Conservation (phyloP, 176 grass and related monocot genomes). For the Lolium multiflorum region DNA sequence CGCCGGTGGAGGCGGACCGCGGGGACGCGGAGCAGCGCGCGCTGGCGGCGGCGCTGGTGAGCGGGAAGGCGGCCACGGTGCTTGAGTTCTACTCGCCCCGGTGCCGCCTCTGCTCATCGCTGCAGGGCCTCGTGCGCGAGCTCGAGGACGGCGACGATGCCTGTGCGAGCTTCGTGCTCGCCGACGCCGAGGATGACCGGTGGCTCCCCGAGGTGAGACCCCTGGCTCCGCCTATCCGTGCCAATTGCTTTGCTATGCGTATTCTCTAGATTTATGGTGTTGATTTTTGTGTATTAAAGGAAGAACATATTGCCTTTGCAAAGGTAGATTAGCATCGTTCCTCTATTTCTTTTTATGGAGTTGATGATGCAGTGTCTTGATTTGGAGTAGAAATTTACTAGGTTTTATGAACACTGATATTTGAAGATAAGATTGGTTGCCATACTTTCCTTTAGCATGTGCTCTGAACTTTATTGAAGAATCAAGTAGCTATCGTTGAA, state of each 20-base stretch:
- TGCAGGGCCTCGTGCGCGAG: constrained; percentile 68
- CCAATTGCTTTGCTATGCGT: not conserved
- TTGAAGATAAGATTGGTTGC: not conserved
- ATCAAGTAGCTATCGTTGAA: not conserved
- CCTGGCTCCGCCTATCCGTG: not conserved
- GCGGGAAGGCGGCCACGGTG: constrained; percentile 71
- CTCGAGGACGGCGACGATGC: constrained; percentile 51
- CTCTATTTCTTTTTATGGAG: too few species aligned
- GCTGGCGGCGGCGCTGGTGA: constrained; percentile 69
- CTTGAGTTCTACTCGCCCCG: constrained; percentile 92
- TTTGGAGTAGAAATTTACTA: too few species aligned
- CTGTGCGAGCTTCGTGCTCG: constrained; percentile 69
- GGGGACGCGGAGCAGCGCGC: constrained; percentile 80
- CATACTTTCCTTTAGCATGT: not conserved
- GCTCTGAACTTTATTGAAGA: not conserved
- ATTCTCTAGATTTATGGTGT: not conserved
- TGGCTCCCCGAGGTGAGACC: constrained; percentile 91
- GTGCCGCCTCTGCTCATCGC: constrained; percentile 79
- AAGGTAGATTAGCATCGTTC: too few species aligned
- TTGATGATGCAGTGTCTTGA: too few species aligned
- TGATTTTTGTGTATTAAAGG: not conserved
- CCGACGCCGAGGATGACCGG: constrained; percentile 87
- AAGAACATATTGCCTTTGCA: not conserved
- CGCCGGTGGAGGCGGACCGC: constrained; percentile 40
- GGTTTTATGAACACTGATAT: not conserved